These are phyloP conservation scores for Luvunga scandens DNA, from an alignment of 345 rosid genomes.

Conservation along the genomic window DNA sequence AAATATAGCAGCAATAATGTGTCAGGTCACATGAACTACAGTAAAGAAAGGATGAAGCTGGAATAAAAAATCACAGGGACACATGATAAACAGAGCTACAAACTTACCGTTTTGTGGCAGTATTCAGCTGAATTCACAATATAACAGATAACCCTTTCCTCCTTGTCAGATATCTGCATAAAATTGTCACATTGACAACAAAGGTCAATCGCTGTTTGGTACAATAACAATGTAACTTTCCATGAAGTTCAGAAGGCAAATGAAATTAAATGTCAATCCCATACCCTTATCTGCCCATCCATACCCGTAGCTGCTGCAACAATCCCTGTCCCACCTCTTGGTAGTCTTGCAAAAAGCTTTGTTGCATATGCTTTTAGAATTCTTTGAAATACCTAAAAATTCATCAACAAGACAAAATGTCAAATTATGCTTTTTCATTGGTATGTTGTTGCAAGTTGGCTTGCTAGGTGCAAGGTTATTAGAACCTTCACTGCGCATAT, in stretches of 20 bases:
- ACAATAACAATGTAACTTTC: not conserved
- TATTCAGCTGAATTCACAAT: slow-evolving; percentile 97
- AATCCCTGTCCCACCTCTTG: slow-evolving; percentile 91
- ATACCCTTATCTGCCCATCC: slow-evolving; percentile 96
- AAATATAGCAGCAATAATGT: not conserved
- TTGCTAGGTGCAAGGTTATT: slow-evolving; percentile 9
- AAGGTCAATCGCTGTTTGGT: slow-evolving; percentile 13
- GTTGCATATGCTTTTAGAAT: slow-evolving; percentile 85
- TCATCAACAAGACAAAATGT: slow-evolving; percentile 5
- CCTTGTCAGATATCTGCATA: slow-evolving; percentile 86
- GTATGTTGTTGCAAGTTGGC: not conserved
- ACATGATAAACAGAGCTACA: slow-evolving; percentile 23
- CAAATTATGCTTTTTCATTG: not conserved
- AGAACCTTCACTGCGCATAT: not conserved
- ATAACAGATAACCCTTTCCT: slow-evolving; percentile 89
- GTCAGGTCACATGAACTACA: not conserved
- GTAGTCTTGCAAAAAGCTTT: slow-evolving; percentile 83
- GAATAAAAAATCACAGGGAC: slow-evolving; percentile 8
- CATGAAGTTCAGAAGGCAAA: not conserved
- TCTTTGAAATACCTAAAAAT: slow-evolving; percentile 83
- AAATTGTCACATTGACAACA: slow-evolving; percentile 15
- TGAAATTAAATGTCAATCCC: not conserved
- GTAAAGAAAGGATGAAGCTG: not conserved
- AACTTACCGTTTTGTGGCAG: slow-evolving; percentile 86
- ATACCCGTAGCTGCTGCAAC: slow-evolving; percentile 99